Base-by-base conservation (phyloP, 2,329 filamentous ascomycete species). In the Bipolaris gigantea region DNA sequence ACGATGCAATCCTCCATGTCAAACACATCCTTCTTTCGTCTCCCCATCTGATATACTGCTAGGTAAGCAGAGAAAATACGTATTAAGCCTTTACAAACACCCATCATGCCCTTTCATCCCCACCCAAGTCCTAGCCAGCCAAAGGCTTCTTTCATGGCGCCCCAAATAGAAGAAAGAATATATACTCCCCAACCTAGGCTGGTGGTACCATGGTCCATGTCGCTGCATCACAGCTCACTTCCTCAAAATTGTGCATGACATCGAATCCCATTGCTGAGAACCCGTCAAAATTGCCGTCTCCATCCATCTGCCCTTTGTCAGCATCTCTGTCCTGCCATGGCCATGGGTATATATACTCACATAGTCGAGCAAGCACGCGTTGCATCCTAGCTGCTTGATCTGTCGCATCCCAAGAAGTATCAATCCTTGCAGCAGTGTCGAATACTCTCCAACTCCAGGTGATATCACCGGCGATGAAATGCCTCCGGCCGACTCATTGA, bases 381-480 rank as follows among this genome's bases (percentile, higher is more conserved):
- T 83, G 47, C 88, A 86, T 57, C 89, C 89, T 69, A 92, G 85
- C 63, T 84, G 84, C 73, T 92, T 93, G 72, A 91, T 89, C 75
- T 94, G 90, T 53, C 89, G 84, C 65, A 94, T 85, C 0, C 89
- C 90, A 76, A 96, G 85, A 57, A 95, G 75, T 13, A 90, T 88
- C 59, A 96, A 75, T 0, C 90, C 90, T 75, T 95, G 90, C 55
- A 93, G 81, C 27, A 94, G 74, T 0, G 83, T 86, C 25, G 87
- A 85, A 66, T 90, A 89, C 55, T 88, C 85, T 43, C 84, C 84
- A 1, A 85, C 81, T 1, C 83, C 82, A 0, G 88, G 81, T 1
- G 87, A 86, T 41, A 94, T 88, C 10, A 94, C 85, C 0, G 90
- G 90, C 19, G 89, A 90, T 13, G 92, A 86, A 41, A 96, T 90